Evolutionary conservation across 2,329 filamentous ascomycete species (phyloP), one percentile per base, ranked within the genome.

Genomic region (Penicillium sp.): DNA sequence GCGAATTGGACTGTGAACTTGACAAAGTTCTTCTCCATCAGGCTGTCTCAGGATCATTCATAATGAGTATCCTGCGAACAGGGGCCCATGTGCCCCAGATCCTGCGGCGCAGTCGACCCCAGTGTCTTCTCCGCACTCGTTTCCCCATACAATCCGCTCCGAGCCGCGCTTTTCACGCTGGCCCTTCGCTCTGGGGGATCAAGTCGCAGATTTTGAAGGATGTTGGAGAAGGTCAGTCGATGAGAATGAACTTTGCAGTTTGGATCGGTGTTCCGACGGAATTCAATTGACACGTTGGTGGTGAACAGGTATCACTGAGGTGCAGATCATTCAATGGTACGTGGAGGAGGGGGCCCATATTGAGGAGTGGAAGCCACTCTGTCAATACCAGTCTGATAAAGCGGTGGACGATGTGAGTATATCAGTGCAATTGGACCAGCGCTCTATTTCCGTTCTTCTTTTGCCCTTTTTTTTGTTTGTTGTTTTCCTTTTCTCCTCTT

Each of bases 301-400:
- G 18, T 50, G 40, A 9, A n/a, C 42, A 93, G 93, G 93, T 47
- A 98, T 97, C 63, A 90, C 93, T 66, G 93, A 98, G 73, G 95
- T 93, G 65, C 93, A 98, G 71, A 88, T 98, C 63, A 97, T 97
- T 63, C 93, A 98, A 75, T 98, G 93, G 93, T 98, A 97, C 68
- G 91, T 98, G 57, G 86, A 96, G 72, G 90, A 94, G 43, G 91
- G 90, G 49, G 93, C 93, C 33, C 84, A 87, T 49, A 90, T 98
- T 60, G 90, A 98, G 74, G 91, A 98, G 74, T 98, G 95, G 79
- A 93, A 94, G 60, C 93, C 91, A 51, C 79, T 98, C 40, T 98
- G 93, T 73, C 93, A 98, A 73, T 94, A 98, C 39, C 93, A 97
- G 69, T 96, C 90, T 62, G 93, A 98, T 74, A 98, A 98, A 71